Evolutionary conservation across 441 rosid genomes (phyloP).

Genomic region (Theobroma grandiflorum): DNA sequence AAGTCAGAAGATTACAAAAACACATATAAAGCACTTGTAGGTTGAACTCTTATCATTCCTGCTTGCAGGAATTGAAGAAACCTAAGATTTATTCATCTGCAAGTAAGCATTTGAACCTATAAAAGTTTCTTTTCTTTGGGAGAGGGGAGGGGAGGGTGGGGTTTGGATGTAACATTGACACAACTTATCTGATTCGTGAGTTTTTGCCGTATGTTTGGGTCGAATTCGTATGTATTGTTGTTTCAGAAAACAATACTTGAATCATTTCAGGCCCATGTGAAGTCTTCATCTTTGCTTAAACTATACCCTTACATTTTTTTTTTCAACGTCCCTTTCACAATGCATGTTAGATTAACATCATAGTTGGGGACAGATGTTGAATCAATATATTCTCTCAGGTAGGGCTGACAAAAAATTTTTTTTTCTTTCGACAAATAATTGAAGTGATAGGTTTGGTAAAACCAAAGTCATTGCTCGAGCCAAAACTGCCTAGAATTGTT

Average conservation of each 20-base stretch:
- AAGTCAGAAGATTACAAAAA: too few relatives aligned
- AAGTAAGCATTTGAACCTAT: too few relatives aligned
- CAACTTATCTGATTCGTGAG: neutral
- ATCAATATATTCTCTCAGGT: constrained; percentile 30
- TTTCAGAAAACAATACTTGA: neutral
- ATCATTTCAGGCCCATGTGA: neutral
- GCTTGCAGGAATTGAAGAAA: too few relatives aligned
- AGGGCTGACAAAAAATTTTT: neutral
- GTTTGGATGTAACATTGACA: too few relatives aligned
- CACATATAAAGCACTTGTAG: too few relatives aligned
- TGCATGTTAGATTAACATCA: neutral
- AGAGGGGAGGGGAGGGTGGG: too few relatives aligned
- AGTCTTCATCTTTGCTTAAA: neutral
- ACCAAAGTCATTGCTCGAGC: constrained; percentile 11
- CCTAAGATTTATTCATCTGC: too few relatives aligned
- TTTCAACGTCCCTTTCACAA: constrained; percentile 6
- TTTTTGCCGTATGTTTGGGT: neutral
- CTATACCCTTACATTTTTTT: neutral
- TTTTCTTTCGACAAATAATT: constrained; percentile 16
- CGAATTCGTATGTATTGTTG: neutral
- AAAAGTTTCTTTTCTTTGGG: too few relatives aligned
- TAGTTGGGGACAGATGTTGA: constrained; percentile 20
- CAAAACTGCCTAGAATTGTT: constrained; percentile 5
- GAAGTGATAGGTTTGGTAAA: constrained; percentile 17
- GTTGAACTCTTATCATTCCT: too few relatives aligned